Percentiles rank a stretch among this genome's conserved stretches.
phyloP scores from a whole-genome alignment of 1,284 basidiomycete species.

The Trichosporon coremiiforme region DNA sequence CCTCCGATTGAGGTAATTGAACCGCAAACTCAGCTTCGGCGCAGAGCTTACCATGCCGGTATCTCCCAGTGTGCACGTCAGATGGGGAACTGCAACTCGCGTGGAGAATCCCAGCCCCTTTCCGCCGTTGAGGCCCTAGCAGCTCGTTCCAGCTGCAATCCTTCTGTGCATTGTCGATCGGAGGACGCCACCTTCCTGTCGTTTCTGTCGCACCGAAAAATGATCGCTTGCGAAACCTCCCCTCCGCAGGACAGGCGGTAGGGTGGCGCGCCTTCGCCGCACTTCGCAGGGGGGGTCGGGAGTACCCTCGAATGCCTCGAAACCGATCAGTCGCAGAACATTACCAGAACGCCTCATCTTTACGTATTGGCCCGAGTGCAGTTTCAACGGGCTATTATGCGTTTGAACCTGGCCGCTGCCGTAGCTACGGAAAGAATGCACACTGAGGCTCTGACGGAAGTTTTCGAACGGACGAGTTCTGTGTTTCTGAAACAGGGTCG shows the following conservation, averaged over 20 bases:
- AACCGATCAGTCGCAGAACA: slow-evolving; percentile 5
- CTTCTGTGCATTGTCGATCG: neutral
- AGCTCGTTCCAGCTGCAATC: neutral
- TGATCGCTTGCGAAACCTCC: neutral
- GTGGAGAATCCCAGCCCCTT: neutral
- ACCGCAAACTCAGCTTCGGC: neutral
- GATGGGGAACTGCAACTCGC: neutral
- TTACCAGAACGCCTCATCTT: neutral
- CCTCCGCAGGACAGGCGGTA: neutral
- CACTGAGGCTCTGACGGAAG: neutral
- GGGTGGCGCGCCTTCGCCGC: neutral
- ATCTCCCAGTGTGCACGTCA: neutral
- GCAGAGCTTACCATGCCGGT: neutral
- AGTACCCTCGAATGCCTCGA: slow-evolving; percentile 9
- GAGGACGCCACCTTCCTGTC: neutral
- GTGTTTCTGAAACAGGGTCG: neutral
- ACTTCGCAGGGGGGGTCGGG: neutral
- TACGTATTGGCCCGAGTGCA: neutral
- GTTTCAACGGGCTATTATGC: neutral
- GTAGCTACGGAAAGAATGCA: too few relatives aligned
- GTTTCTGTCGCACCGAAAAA: slow-evolving; percentile 7
- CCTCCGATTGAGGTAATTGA: neutral
- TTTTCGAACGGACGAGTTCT: neutral
- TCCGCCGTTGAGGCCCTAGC: neutral
- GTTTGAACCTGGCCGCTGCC: neutral